These are phyloP conservation scores for Fomitiporia mediterranea DNA, from an alignment of 1,284 basidiomycete genomes.

Conservation along the genomic window DNA sequence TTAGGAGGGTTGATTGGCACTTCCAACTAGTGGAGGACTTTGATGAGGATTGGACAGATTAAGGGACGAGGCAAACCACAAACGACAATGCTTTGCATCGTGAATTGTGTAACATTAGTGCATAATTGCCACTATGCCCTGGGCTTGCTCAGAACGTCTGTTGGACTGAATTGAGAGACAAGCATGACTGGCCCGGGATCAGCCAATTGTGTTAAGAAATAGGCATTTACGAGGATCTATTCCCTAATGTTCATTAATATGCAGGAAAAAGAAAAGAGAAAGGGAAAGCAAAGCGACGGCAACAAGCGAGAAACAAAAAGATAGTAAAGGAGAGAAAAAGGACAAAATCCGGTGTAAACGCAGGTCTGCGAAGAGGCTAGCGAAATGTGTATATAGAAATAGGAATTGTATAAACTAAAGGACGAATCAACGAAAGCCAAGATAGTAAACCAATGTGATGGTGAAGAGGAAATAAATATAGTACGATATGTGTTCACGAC, in stretches of 20 bases:
- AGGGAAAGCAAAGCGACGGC: neutral
- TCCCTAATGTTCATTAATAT: neutral
- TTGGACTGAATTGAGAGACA: no score
- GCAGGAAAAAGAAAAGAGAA: neutral
- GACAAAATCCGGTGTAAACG: neutral
- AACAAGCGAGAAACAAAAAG: neutral
- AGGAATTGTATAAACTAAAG: neutral
- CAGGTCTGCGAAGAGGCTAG: neutral
- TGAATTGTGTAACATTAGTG: no score
- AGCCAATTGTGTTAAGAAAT: neutral
- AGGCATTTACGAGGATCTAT: slow-evolving; percentile 3
- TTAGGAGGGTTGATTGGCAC: slow-evolving; percentile 3
- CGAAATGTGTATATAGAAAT: neutral
- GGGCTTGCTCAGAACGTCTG: no score
- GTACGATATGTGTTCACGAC: no score
- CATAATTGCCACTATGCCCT: no score
- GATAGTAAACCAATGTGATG: neutral
- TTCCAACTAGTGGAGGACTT: neutral
- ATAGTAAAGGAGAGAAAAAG: neutral
- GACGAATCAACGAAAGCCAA: neutral
- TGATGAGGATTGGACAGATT: slow-evolving; percentile 6
- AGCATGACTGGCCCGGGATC: no score
- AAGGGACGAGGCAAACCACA: no score
- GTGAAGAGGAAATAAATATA: neutral
- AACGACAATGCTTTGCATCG: no score